Base-by-base conservation (phyloP, 257 asterid genomes). In the Thymus quinquecostatus region DNA sequence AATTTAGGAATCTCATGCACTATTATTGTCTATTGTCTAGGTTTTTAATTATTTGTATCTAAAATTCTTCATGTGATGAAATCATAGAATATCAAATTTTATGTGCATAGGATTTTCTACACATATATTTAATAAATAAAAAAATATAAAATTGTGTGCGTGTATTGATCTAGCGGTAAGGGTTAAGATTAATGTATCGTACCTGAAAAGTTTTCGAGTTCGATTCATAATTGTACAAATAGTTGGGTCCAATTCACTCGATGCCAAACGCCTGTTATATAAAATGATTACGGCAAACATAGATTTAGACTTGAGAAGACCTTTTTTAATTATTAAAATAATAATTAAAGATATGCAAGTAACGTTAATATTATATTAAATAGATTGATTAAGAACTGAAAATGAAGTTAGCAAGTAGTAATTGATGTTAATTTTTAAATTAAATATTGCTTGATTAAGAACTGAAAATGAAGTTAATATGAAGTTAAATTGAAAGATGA, bases 401-500 rank as follows among this genome's bases (percentile, higher is more conserved):
- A 48, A 41, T 0, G 40, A 29, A 40, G 28, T 40, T 30, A 10
- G 45, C 8, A 69, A 43, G 27, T 44, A 1, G 21, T 21, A 21
- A 21, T 21, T 21, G 21, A 21, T 21, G 21, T 21, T 21, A 21
- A 21, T 21, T 38, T 34, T 34, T 34, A 34, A 34, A 4, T 38
- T 38, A 12, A 59, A 59, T 38, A 7, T 21, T 21, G n/a, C 6
- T 40, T 9, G 34, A 61, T 34, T 9, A 38, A 40, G 49, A 60
- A 60, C 30, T 60, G 65, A 60, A 34, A 48, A 41, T 0, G 40
- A 29, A 40, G 28, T 40, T 30, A 10, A 21, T 21, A 21, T 21
- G 21, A 21, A 21, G 21, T 21, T 53, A 67, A 71, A 67, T 60
- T 58, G 51, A 67, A 33, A 65, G 66, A 73, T 43, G 59, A 69